Base-by-base conservation (phyloP, 805 yeast species). In the Kluyveromyces nonfermentans region DNA sequence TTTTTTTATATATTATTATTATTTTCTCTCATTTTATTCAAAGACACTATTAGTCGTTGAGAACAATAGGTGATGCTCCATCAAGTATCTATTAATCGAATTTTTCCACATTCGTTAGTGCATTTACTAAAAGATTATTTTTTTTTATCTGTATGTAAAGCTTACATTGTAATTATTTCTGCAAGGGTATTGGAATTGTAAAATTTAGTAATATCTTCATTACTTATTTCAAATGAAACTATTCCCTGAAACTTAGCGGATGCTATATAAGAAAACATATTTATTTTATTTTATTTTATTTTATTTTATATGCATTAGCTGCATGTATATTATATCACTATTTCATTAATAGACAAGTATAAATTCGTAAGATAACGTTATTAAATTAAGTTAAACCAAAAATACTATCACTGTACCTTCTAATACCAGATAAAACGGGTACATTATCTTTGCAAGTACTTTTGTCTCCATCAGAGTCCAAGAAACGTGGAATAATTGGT, bases 371-470 rank as follows among this genome's bases (percentile, higher is more conserved):
- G 30, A 25, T 10, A 25, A 25, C 12, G 14, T 25, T 3, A 25
- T 10, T 2, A 25, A 25, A 25, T 25, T 10, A 25, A 25, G 5
- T 16, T 14, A 15, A 38, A 4, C 30, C 41, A 38, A 38, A 28
- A 25, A 33, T 38, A 10, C 21, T 22, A 15, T 38, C 41, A 33
- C 41, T 38, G 33, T 21, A 32, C 20, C 41, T 38, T 38, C 41
- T 38, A 9, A 38, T 38, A 7, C 41, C 41, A 38, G 41, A 38
- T 16, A 38, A 28, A 30, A 38, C 16, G 31, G 41, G 41, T 2
- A 38, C 16, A 9, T 21, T 3, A 16, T 33, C 9, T 16, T 9
- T 10, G 7, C 25, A 16, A 16, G 10, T 17, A 28, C 28, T 33
- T 15, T 38, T 38, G 12, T 14, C 34, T n/a, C 28, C 41, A 28